A percentile compares a stretch with the other conserved stretches of the same genome.
Conservation (phyloP, 2,329 filamentous ascomycete species). For the Cordyceps militaris region DNA sequence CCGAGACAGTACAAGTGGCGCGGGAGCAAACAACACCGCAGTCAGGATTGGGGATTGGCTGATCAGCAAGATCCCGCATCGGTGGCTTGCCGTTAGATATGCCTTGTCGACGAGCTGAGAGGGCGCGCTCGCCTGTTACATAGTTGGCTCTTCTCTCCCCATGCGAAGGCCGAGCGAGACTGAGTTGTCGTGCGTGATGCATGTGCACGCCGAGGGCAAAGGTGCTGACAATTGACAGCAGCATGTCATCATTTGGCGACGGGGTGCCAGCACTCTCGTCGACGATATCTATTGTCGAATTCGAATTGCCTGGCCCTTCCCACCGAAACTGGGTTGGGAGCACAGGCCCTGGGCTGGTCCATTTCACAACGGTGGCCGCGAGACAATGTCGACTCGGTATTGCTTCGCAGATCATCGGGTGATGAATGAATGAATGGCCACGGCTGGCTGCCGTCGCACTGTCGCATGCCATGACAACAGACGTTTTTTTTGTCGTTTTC, state of each 20-base stretch:
- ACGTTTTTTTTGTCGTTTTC: not conserved
- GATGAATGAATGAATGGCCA: no score
- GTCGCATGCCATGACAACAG: not conserved
- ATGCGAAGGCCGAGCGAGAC: no score
- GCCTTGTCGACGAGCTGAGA: not conserved
- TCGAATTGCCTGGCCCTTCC: not conserved
- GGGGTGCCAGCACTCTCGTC: conserved; percentile 4
- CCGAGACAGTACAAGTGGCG: not conserved
- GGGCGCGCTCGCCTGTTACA: not conserved
- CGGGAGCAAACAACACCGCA: not conserved
- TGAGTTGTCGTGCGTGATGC: no score
- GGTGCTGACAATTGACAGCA: no score
- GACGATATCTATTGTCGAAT: not conserved
- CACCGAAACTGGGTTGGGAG: not conserved
- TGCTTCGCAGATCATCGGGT: not conserved
- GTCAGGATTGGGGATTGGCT: not conserved
- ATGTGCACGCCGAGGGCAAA: no score
- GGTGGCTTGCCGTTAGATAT: not conserved
- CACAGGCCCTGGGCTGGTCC: not conserved
- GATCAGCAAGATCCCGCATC: conserved; percentile 1
- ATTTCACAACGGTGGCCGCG: not conserved
- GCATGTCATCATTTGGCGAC: no score
- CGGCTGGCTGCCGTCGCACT: no score
- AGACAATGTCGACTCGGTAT: not conserved
- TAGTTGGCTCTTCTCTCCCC: no score